phyloP scores from a whole-genome alignment of 306 rosid species.

The Amphicarpaea edgeworthii region DNA sequence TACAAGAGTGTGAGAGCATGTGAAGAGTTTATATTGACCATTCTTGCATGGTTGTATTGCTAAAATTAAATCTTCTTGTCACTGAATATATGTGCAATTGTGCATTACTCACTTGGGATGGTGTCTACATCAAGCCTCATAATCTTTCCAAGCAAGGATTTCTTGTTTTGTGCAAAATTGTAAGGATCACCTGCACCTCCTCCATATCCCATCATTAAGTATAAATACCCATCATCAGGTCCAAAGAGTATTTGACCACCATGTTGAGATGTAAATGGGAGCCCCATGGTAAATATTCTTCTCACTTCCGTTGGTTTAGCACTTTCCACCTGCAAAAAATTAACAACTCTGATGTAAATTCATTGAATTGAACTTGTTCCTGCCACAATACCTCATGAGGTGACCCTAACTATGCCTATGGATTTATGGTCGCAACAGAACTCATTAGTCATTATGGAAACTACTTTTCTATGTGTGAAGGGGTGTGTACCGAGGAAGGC shows the following conservation, averaged over 20 bases:
- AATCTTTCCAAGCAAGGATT: constrained; percentile 93
- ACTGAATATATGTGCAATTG: no score
- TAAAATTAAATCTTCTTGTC: not conserved
- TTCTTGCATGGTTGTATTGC: not conserved
- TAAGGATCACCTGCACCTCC: constrained; percentile 86
- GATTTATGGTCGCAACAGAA: no score
- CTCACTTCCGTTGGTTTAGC: constrained; percentile 91
- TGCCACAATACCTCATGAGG: no score
- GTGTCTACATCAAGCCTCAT: constrained; percentile 91
- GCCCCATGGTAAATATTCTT: constrained; percentile 95
- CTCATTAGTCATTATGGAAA: not conserved
- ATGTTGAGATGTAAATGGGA: constrained; percentile 76
- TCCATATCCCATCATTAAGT: constrained; percentile 95
- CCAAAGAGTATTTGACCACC: constrained; percentile 98
- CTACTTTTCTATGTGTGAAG: constrained; percentile 12
- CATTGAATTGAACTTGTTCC: constrained; percentile 37
- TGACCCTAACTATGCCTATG: no score
- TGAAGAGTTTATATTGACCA: not conserved
- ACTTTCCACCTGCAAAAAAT: constrained; percentile 77
- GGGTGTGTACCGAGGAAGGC: constrained; percentile 74
- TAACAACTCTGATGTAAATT: constrained; percentile 12
- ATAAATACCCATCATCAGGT: constrained; percentile 81
- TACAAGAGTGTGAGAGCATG: not conserved
- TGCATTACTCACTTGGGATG: constrained; percentile 68
- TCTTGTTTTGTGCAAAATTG: constrained; percentile 91